A percentile compares a stretch with the other conserved stretches of the same genome.
phyloP scores from a whole-genome alignment of 371 early-diverging fungal species.

The Haplosporangium sp. region DNA sequence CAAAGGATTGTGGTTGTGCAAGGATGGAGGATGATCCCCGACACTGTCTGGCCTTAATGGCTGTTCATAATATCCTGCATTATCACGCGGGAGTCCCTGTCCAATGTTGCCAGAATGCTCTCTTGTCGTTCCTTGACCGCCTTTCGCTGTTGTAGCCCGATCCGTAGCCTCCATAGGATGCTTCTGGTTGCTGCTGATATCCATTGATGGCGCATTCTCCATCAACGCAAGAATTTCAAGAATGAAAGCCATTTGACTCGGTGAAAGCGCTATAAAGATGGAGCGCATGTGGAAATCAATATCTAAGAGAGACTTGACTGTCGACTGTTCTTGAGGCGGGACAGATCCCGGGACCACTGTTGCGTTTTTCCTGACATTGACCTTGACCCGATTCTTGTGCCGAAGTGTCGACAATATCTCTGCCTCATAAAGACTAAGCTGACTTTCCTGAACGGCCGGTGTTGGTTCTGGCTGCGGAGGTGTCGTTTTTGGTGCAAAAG shows the following conservation, averaged over 20 bases:
- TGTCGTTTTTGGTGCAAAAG: background rate
- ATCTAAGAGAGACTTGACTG: slow-evolving; percentile 33
- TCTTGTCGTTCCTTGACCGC: background rate
- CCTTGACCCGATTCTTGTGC: slow-evolving; percentile 41
- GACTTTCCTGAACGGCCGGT: background rate
- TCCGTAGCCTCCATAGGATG: background rate
- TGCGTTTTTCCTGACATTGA: slow-evolving; percentile 46
- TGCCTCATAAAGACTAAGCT: slow-evolving; percentile 26
- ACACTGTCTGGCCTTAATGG: slow-evolving; percentile 1
- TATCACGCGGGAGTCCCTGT: background rate
- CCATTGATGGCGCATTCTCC: slow-evolving; percentile 11
- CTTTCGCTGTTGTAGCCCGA: background rate
- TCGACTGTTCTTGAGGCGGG: slow-evolving; percentile 12
- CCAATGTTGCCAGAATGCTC: background rate
- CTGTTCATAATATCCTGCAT: background rate
- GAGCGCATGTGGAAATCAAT: slow-evolving; percentile 45
- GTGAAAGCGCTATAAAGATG: slow-evolving; percentile 47
- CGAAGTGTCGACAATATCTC: slow-evolving; percentile 43
- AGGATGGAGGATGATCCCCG: slow-evolving; percentile 5
- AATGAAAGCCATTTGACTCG: slow-evolving; percentile 53
- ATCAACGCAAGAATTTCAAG: slow-evolving; percentile 44
- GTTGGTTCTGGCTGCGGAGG: background rate
- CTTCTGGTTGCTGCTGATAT: background rate
- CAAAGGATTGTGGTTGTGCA: background rate
- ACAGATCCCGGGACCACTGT: slow-evolving; percentile 16